Evolutionary conservation across 2,329 filamentous ascomycete species (phyloP).

Genomic region (Colletotrichum kahawae): DNA sequence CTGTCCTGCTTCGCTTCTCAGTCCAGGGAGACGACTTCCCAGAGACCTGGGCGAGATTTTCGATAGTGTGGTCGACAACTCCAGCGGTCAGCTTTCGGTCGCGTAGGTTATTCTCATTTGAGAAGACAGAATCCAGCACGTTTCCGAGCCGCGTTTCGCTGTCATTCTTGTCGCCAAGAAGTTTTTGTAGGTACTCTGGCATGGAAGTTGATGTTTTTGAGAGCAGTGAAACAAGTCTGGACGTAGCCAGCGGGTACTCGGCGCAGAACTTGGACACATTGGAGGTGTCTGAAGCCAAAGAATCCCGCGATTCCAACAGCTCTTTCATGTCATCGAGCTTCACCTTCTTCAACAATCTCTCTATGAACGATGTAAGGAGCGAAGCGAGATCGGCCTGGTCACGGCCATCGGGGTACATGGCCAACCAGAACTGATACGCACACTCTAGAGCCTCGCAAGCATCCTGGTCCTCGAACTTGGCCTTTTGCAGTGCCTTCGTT

Average conservation of each 20-base stretch:
- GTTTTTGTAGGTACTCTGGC: conserved; percentile 6
- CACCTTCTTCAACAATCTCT: conserved; percentile 29
- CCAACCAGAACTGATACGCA: conserved; percentile 41
- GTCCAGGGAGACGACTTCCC: conserved; percentile 6
- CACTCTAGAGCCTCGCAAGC: conserved; percentile 47
- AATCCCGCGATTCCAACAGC: not conserved
- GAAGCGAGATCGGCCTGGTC: conserved; percentile 32
- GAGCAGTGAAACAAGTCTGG: conserved; percentile 15
- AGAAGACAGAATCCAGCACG: conserved; percentile 35
- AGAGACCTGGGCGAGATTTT: conserved; percentile 27
- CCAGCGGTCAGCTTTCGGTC: conserved; percentile 33
- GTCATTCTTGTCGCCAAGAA: not conserved
- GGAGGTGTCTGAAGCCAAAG: not conserved
- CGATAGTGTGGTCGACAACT: conserved; percentile 37
- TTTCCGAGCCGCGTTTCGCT: conserved; percentile 17
- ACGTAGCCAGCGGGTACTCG: conserved; percentile 12
- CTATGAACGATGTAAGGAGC: conserved; percentile 37
- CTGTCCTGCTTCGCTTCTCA: not conserved
- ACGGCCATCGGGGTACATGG: conserved; percentile 40
- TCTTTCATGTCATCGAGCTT: not conserved
- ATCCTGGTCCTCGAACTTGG: conserved; percentile 36
- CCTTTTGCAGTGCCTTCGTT: conserved; percentile 35
- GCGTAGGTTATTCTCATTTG: conserved; percentile 44
- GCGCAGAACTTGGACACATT: conserved; percentile 3
- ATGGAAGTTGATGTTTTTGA: not conserved